Evolutionary conservation across 768 basidiomycete genomes (phyloP), one percentile per base, ranked within the genome.

Genomic region (Xanthoconium stramineum): DNA sequence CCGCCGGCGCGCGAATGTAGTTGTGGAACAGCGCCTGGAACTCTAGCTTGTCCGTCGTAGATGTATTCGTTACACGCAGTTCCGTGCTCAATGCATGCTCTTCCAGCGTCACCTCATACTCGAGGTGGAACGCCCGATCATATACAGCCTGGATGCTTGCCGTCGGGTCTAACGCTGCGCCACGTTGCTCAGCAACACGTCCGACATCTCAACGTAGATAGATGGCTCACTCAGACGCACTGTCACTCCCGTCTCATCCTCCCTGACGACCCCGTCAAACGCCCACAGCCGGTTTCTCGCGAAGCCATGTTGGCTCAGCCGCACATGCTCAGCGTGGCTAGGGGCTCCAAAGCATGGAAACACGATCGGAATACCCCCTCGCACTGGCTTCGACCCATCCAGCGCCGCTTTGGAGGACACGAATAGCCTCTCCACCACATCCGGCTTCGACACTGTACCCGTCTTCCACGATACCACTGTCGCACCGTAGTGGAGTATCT

Each of bases 21-120:
- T 83, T 94, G 73, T 99, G 97, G 52, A 99, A 80, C 44, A 98
- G 79, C 2, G 94, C 89, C 70, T 99, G 97, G 77, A 96, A 98
- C 67, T 88, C 84, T 40, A 98, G 79, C 6, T 66, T 59, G 42
- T 81, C 77, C 0, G 74, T 65, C 4, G 71, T 24, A 24, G 72
- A 83, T 0, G 83, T 78, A 66, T 97, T 96, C 60, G 78, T 78
- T 59, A 98, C 88, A 65, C 90, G 86, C 7, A 97, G 78, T 65
- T 88, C 83, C 36, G 93, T 91, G 60, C 79, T 82, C 60, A 98
- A 78, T 63, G 88, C 80, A 64, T 89, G 80, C 59, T 80, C 83
- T 13, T 80, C 76, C 56, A 99, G 75, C 12, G 89, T 89, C 45
- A 98, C 88, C 46, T 91, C 83, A 68, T 94, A 98, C 48, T 73